Conservation (phyloP, 2,329 filamentous ascomycete species). For the Penicillium polonicum region DNA sequence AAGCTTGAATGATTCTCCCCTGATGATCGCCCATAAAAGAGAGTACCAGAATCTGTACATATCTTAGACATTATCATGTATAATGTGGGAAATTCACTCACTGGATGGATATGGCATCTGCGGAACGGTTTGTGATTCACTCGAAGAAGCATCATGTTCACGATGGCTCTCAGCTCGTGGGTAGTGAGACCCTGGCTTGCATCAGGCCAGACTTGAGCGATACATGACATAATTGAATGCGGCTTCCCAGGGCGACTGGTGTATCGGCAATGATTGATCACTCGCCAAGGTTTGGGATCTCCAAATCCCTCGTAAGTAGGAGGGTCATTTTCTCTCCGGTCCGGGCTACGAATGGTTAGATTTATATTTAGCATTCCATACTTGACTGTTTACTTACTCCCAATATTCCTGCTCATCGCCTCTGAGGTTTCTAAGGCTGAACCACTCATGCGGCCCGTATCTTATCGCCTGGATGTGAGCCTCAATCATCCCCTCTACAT, state of each 20-base stretch:
- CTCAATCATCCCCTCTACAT: background rate
- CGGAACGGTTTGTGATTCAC: background rate
- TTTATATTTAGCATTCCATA: background rate
- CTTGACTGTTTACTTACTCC: background rate
- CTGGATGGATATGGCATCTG: background rate
- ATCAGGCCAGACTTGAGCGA: background rate
- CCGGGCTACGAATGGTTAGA: background rate
- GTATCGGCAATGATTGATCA: background rate
- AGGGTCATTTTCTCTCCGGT: background rate
- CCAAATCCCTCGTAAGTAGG: background rate
- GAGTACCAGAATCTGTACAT: background rate
- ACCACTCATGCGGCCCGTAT: background rate
- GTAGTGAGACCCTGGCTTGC: background rate
- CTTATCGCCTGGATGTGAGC: background rate
- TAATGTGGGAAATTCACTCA: background rate
- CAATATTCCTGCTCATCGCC: background rate
- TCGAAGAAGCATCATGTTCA: background rate
- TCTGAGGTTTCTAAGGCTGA: background rate
- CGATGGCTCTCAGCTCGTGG: background rate
- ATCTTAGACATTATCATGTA: background rate
- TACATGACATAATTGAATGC: background rate
- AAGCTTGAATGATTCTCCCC: background rate
- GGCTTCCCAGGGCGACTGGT: background rate
- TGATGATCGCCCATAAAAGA: background rate
- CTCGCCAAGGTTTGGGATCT: background rate